phyloP scores from a whole-genome alignment of 208 protist genomes.

The Trypanosoma melophagium region DNA sequence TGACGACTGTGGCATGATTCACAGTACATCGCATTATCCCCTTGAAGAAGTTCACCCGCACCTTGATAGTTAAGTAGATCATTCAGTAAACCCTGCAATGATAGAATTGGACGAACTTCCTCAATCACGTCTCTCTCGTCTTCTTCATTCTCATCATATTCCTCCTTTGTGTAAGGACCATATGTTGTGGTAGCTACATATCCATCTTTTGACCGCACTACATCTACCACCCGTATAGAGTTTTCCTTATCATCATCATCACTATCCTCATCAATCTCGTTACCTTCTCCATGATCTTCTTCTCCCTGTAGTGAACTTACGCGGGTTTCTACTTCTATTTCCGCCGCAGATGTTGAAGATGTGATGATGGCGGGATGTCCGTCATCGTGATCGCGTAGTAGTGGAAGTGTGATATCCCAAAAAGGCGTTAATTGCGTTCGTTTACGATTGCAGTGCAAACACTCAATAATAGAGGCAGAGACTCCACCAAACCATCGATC shows the following conservation, averaged over 20 bases:
- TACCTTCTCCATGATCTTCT: too few relatives aligned
- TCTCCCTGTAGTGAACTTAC: too few relatives aligned
- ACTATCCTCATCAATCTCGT: neutral
- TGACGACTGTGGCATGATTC: slow-evolving; percentile 41
- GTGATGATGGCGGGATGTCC: too few relatives aligned
- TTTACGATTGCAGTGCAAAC: slow-evolving; percentile 29
- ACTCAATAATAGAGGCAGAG: slow-evolving; percentile 44
- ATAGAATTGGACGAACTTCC: neutral
- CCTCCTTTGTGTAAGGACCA: neutral
- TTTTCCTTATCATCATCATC: neutral
- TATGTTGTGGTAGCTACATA: slow-evolving; percentile 5
- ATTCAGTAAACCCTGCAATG: slow-evolving; percentile 52
- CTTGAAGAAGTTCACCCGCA: slow-evolving; percentile 47
- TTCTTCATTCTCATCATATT: neutral
- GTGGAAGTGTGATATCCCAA: slow-evolving; percentile 45
- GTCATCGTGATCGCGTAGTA: slow-evolving; percentile 9
- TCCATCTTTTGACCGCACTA: neutral
- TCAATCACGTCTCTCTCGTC: neutral
- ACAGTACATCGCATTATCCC: slow-evolving; percentile 56
- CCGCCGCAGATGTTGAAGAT: too few relatives aligned
- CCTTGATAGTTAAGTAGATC: slow-evolving; percentile 36
- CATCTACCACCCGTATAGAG: neutral
- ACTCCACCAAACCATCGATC: slow-evolving; percentile 54
- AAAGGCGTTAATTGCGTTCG: slow-evolving; percentile 42
- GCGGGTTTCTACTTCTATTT: neutral